Evolutionary conservation across 805 yeast species (phyloP).

Genomic region (Saturnispora quitensis): DNA sequence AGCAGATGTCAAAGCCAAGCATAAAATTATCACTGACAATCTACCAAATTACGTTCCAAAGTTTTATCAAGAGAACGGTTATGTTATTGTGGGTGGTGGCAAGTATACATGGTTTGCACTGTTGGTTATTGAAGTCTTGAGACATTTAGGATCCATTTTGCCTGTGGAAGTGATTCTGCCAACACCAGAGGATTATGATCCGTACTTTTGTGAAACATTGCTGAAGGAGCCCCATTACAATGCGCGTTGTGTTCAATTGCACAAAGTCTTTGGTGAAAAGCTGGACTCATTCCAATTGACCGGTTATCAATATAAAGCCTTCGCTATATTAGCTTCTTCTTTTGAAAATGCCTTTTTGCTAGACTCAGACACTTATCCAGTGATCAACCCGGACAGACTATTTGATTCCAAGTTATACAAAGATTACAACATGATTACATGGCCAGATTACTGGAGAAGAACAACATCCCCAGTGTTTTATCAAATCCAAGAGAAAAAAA

Average conservation of each 20-base stretch:
- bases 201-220: slow-evolving; percentile 25
- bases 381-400: slow-evolving; percentile 40
- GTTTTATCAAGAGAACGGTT: slow-evolving; percentile 24
- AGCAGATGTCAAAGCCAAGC: slow-evolving; percentile 37
- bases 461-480: slow-evolving; percentile 51
- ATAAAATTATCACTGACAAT: slow-evolving; percentile 33
- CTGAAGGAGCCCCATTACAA: slow-evolving; percentile 28
- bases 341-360: slow-evolving; percentile 38
- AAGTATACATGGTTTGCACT: slow-evolving; percentile 33
- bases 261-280: slow-evolving; percentile 29
- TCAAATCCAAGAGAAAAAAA: slow-evolving; percentile 40
- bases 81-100: slow-evolving; percentile 38
- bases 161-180: slow-evolving; percentile 24
- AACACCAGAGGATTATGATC: slow-evolving; percentile 11
- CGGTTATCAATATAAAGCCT: slow-evolving; percentile 33
- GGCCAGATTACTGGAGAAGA: slow-evolving; percentile 73
- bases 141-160: slow-evolving; percentile 34
- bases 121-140: slow-evolving; percentile 31
- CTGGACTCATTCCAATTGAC: slow-evolving; percentile 17
- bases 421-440: slow-evolving; percentile 41
- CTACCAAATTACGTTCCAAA: slow-evolving; percentile 33
- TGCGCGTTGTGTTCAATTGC: slow-evolving; percentile 34
- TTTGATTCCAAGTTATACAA: slow-evolving; percentile 38
- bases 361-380: slow-evolving; percentile 39
- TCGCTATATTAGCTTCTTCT: slow-evolving; percentile 41